phyloP scores from a whole-genome alignment of 73 alveolate species.

The Paramecium primaurelia region DNA sequence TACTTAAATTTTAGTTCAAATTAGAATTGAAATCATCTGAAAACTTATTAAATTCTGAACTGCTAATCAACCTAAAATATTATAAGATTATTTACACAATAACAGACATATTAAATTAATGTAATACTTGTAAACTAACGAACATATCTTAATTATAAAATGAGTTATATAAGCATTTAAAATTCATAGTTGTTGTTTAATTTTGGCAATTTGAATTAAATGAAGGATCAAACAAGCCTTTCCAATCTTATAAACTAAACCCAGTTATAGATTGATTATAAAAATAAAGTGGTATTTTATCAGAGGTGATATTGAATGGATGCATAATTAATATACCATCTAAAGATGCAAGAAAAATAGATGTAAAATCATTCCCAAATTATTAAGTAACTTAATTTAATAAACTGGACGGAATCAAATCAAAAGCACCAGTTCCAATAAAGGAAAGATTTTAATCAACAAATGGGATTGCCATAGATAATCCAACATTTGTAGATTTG shows the following conservation, averaged over 20 bases:
- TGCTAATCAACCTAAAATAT: background rate
- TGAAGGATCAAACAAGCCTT: background rate
- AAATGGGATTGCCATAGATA: background rate
- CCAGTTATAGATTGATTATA: constrained; percentile 13
- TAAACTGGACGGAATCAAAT: background rate
- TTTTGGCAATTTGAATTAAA: background rate
- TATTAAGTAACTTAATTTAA: background rate
- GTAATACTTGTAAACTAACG: background rate
- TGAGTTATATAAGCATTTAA: background rate
- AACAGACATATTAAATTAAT: background rate
- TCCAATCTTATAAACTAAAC: background rate
- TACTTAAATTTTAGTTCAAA: background rate
- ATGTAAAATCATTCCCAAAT: background rate
- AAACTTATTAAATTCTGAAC: background rate
- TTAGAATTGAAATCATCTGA: background rate
- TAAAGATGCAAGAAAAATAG: background rate
- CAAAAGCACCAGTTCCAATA: background rate
- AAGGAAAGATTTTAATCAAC: background rate
- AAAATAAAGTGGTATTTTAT: background rate
- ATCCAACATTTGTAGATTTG: background rate
- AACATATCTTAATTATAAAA: background rate
- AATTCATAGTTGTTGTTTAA: background rate
- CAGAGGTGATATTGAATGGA: background rate
- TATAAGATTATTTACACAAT: background rate
- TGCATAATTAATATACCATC: constrained; percentile 8